Evolutionary conservation across 169 alveolate genomes (phyloP), one percentile per base, ranked within the genome.

Genomic region (Besnoitia besnoiti): DNA sequence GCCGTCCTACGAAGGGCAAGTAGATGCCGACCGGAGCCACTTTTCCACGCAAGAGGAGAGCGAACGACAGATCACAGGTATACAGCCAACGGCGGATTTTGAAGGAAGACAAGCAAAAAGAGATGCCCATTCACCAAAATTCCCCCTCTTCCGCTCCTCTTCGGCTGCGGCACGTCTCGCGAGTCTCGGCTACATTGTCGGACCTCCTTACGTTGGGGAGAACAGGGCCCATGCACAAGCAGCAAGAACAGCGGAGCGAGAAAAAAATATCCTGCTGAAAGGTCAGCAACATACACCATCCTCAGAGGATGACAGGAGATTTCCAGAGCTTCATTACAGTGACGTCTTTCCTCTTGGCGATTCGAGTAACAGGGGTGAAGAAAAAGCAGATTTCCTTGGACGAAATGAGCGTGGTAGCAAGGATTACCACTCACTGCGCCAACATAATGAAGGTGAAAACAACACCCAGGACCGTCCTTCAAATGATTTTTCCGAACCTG

Each of bases 111-210:
- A 55, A 24, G 73, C 30, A 55, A 27, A 55, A 0, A 55, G 5
- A 21, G 73, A 55, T 55, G 16, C n/a, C 27, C 73, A n/a, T 55
- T 55, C 10, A 55, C 30, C 27, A 27, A 55, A 4, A 21, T 55
- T 55, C 30, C 0, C n/a, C 73, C 33, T 24, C 73, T 55, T 24
- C 73, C n/a, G n/a, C 27, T 55, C 73, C 73, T 12, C 73, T 55
- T 55, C 73, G 10, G 73, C 16, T 27, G 73, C 73, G 73, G 73
- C 3, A 16, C 73, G 73, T 55, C 73, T 55, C 16, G 73, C 16
- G 73, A 33, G 84, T 73, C 33, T 73, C 30, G 84, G 84, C 40
- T 73, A 73, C 46, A 73, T 73, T 73, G 46, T 73, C 49, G 84
- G 46, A 27, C 84, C 84, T 37, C 84, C 84, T 16, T 73, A 73